These are phyloP conservation scores for Ceratorhiza oryzae-sativae DNA, from an alignment of 1,284 basidiomycete genomes.

Conservation along the genomic window DNA sequence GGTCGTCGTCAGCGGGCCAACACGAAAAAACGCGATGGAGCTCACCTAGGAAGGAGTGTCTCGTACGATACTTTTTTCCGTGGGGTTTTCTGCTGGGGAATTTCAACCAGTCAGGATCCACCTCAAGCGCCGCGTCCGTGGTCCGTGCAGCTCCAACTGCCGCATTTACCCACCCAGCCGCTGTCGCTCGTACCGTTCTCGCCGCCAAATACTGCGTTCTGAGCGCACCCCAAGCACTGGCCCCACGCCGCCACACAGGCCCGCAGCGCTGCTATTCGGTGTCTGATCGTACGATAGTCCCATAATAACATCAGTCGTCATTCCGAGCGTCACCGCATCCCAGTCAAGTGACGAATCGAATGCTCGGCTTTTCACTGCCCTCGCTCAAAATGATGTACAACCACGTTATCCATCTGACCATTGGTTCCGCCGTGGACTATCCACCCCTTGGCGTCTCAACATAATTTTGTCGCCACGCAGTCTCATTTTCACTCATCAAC, in stretches of 20 bases:
- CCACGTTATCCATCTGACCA: not conserved
- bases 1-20: not conserved
- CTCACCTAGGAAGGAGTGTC: conserved; percentile 4
- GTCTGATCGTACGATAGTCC: conserved; percentile 7
- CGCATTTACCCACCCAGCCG: not conserved
- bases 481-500: no score
- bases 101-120: conserved; percentile 22
- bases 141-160: not conserved
- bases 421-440: no score
- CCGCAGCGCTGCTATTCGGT: not conserved
- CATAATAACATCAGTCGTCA: not conserved
- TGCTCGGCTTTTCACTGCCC: not conserved
- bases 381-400: not conserved
- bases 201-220: not conserved
- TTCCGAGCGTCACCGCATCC: not conserved
- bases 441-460: no score
- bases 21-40: not conserved
- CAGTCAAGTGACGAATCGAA: not conserved
- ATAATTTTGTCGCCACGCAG: no score
- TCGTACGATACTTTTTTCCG: conserved; percentile 25
- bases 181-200: not conserved
- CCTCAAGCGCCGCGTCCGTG: not conserved
- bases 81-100: conserved; percentile 2
- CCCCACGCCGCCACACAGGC: not conserved
- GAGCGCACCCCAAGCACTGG: not conserved